Evolutionary conservation across 2,329 filamentous ascomycete genomes (phyloP).

Genomic region (Aspergillus quadrilineatus): DNA sequence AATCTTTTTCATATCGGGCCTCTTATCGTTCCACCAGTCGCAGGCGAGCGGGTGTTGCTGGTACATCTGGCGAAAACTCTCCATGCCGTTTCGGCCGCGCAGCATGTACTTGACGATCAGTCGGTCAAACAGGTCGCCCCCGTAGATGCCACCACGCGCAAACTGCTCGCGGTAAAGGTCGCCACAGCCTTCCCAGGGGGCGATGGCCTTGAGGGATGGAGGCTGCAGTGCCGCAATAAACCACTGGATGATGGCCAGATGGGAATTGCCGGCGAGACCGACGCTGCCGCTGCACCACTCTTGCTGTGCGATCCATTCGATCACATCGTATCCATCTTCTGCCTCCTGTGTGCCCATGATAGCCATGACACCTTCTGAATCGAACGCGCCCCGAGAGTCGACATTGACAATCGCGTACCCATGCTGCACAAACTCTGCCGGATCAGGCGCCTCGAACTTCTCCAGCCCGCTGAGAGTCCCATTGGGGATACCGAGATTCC

Average conservation of each 20-base stretch:
- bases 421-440: constrained; percentile 28
- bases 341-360: constrained; percentile 45
- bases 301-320: constrained; percentile 44
- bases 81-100: not conserved
- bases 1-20: not conserved
- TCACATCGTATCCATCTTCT: constrained; percentile 46
- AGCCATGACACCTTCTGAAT: constrained; percentile 35
- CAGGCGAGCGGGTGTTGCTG: not conserved
- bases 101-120: not conserved
- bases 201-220: constrained; percentile 43
- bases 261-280: constrained; percentile 47
- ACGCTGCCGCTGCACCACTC: constrained; percentile 47
- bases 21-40: not conserved
- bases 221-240: constrained; percentile 44
- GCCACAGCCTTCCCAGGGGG: constrained; percentile 45
- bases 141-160: not conserved
- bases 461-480: constrained; percentile 27
- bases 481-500: constrained; percentile 27
- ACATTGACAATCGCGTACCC: constrained; percentile 37
- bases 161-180: constrained; percentile 1
- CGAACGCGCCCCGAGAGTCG: constrained; percentile 31
- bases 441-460: constrained; percentile 47
- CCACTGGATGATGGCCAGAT: constrained; percentile 44
- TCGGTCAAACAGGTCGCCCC: not conserved
- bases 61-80: constrained; percentile 1